Conservation (phyloP, 169 alveolate species). For the Eimeria praecox region DNA sequence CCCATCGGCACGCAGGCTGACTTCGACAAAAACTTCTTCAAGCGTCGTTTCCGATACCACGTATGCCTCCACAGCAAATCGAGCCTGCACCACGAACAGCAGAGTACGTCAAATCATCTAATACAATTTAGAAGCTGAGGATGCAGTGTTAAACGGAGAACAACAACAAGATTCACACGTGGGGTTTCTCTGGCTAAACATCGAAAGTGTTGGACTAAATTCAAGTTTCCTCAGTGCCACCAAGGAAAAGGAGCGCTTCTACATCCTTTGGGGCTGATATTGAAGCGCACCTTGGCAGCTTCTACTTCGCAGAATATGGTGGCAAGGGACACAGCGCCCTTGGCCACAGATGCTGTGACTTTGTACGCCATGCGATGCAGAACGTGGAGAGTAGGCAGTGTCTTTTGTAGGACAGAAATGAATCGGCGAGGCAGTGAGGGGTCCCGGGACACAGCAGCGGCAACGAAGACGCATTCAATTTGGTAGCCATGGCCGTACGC, state of each 20-base stretch:
- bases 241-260: background rate
- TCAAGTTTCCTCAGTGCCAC: background rate
- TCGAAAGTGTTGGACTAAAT: background rate
- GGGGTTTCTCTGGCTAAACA: background rate
- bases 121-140: background rate
- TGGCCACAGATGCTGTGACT: constrained; percentile 55
- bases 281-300: constrained; percentile 24
- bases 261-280: background rate
- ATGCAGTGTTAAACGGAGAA: background rate
- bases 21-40: constrained; percentile 67
- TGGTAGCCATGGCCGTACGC: constrained; percentile 90
- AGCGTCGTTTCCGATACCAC: constrained; percentile 60
- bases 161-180: background rate
- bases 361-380: constrained; percentile 75
- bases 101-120: background rate
- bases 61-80: constrained; percentile 62
- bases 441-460: constrained; percentile 41
- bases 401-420: background rate
- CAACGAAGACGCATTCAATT: constrained; percentile 69
- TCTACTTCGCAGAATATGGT: constrained; percentile 61
- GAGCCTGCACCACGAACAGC: constrained; percentile 49
- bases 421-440: constrained; percentile 54
- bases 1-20: constrained; percentile 32
- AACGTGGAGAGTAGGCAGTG: constrained; percentile 42
- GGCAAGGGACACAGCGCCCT: constrained; percentile 71